Evolutionary conservation across 306 rosid species (phyloP), one percentile per base, ranked within the genome.

Genomic region (Quercus robur): DNA sequence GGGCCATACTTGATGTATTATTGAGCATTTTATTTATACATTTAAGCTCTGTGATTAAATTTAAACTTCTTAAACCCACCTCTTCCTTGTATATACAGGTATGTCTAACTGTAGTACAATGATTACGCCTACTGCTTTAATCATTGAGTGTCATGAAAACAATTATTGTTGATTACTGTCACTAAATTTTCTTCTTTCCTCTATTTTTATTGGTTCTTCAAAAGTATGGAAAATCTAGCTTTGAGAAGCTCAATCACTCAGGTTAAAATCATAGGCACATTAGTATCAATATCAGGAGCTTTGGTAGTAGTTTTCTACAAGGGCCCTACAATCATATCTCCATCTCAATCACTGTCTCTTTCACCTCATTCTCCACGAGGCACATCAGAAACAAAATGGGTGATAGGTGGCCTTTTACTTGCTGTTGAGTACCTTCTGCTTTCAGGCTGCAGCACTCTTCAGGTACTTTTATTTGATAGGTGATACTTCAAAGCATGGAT

Each of bases 151-250:
- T 46, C 52, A 9, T 49, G 5, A 49, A 49, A 11, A 49, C 5
- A 49, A 10, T 12, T 49, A 49, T 10, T 11, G 8, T 67, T 67
- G 71, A 17, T 64, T 5, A 30, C 19, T 30, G 5, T 28, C 12
- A 19, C n/a, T 46, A 15, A 20, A 18, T 1, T 21, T 33, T 33
- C n/a, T 30, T 67, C 4, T 33, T 67, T 31, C 44, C 71, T 67
- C 51, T 56, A 21, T 51, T 73, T 20, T 17, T 31, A 31, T 21
- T 41, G 61, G 54, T 55, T 13, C 28, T 4, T 41, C 19, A 38
- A 66, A 76, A 91, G 96, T 87, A 91, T 89, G 91, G 91, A 89
- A 77, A 84, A 80, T 25, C 30, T 81, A 35, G 82, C 57, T 76
- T 20, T 80, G 62, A 78, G 86, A 84, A 83, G 88, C 72, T 64